Evolutionary conservation across 2,329 filamentous ascomycete genomes (phyloP).

Genomic region (Biscogniauxia marginata): DNA sequence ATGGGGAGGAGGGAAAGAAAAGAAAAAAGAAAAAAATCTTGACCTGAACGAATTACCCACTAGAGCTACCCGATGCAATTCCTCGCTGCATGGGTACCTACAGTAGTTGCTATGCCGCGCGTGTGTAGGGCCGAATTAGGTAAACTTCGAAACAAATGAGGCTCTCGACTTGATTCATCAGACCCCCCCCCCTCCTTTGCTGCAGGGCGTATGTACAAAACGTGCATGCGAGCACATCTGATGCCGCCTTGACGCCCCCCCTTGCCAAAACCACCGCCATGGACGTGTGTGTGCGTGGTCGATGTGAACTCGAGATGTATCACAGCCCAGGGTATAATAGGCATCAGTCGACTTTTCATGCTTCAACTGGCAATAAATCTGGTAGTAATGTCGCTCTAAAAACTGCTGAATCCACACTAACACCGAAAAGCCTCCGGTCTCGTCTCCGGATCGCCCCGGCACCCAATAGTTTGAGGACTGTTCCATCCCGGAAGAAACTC

Average conservation of each 20-base stretch:
- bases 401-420: constrained; percentile 17
- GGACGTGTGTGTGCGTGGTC: background rate
- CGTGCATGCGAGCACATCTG: background rate
- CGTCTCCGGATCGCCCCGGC: constrained; percentile 14
- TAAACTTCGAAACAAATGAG: background rate
- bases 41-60: background rate
- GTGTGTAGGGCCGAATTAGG: background rate
- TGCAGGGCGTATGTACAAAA: background rate
- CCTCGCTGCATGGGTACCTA: background rate
- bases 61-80: background rate
- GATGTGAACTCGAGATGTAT: too few relatives aligned
- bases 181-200: background rate
- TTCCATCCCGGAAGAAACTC: background rate
- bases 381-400: background rate
- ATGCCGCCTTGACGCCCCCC: background rate
- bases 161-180: background rate
- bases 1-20: background rate
- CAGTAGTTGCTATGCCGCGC: background rate
- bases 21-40: background rate
- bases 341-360: background rate
- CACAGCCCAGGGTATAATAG: background rate
- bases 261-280: background rate
- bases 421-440: constrained; percentile 22
- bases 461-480: constrained; percentile 1
- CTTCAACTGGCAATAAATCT: background rate